These are phyloP conservation scores for Fusarium robinianum DNA, from an alignment of 2,329 filamentous ascomycete species.

Conservation along the genomic window DNA sequence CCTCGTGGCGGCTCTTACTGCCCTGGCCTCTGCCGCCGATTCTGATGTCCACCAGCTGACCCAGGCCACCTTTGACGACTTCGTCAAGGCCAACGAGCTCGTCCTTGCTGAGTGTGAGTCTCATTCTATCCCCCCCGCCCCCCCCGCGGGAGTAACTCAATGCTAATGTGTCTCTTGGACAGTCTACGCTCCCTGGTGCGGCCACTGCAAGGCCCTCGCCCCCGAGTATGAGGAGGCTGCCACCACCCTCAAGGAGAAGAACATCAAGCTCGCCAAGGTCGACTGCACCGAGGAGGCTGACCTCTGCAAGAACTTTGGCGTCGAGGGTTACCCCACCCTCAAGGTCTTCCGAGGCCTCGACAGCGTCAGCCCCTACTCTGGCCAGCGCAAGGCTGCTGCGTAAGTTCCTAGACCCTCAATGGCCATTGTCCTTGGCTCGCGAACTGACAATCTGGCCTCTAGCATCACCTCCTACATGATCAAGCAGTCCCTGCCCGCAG, in stretches of 20 bases:
- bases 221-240: slow-evolving; percentile 90
- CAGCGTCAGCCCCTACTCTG: slow-evolving; percentile 79
- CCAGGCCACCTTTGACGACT: slow-evolving; percentile 83
- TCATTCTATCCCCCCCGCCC: not conserved
- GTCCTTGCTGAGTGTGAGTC: slow-evolving; percentile 91
- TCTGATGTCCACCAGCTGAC: slow-evolving; percentile 87
- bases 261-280: slow-evolving; percentile 82
- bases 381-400: slow-evolving; percentile 84
- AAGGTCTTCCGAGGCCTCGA: slow-evolving; percentile 97
- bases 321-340: slow-evolving; percentile 97
- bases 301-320: slow-evolving; percentile 85
- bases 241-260: slow-evolving; percentile 83
- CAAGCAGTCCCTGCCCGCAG: slow-evolving; percentile 94
- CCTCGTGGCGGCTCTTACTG: slow-evolving; percentile 59
- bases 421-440: not conserved
- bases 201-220: slow-evolving; percentile 97
- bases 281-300: slow-evolving; percentile 96
- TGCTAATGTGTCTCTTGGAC: not conserved
- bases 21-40: slow-evolving; percentile 63
- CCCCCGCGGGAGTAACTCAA: not conserved
- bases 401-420: slow-evolving; percentile 47
- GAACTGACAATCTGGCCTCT: slow-evolving; percentile 26
- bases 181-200: slow-evolving; percentile 97
- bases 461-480: slow-evolving; percentile 87
- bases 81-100: slow-evolving; percentile 82